Conservation (phyloP, 768 basidiomycete species). For the Filobasidium wieringae region DNA sequence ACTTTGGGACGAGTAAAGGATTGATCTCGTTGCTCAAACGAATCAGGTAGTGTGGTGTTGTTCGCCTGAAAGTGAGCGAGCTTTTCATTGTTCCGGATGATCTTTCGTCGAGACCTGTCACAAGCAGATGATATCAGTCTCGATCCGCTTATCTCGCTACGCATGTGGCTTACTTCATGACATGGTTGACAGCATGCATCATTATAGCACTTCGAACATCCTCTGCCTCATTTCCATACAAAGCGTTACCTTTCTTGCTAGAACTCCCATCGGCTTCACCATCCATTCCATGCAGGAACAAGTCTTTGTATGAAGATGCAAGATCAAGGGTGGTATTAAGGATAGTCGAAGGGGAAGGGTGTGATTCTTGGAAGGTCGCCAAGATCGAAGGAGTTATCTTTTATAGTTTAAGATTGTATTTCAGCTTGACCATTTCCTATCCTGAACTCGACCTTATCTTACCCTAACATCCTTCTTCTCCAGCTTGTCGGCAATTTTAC, state of each 20-base stretch:
- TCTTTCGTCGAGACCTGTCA: conserved; percentile 68
- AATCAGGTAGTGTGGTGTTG: conserved; percentile 39
- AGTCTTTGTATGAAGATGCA: conserved; percentile 58
- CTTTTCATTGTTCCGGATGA: conserved; percentile 89
- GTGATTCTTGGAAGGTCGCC: conserved; percentile 45
- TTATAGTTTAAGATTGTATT: not conserved
- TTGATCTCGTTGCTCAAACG: conserved; percentile 57
- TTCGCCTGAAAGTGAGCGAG: conserved; percentile 59
- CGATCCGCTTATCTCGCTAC: not conserved
- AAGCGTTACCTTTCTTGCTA: conserved; percentile 22
- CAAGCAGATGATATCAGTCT: not conserved
- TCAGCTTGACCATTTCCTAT: not conserved
- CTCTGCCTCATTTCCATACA: conserved; percentile 44
- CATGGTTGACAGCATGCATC: conserved; percentile 76
- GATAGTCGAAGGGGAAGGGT: conserved; percentile 4
- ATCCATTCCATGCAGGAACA: conserved; percentile 59
- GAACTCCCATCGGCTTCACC: conserved; percentile 44
- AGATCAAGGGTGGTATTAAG: conserved; percentile 40
- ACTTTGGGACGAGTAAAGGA: conserved; percentile 94
- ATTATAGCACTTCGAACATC: conserved; percentile 56
- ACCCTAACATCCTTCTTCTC: not conserved
- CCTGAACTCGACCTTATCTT: not conserved
- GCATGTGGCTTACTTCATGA: conserved; percentile 55
- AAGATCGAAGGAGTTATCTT: conserved; percentile 42
- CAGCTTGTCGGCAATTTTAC: too few species aligned